These are phyloP conservation scores for Nannochloropsis gaditana DNA, from an alignment of 108 stramenopile species.

Conservation along the genomic window DNA sequence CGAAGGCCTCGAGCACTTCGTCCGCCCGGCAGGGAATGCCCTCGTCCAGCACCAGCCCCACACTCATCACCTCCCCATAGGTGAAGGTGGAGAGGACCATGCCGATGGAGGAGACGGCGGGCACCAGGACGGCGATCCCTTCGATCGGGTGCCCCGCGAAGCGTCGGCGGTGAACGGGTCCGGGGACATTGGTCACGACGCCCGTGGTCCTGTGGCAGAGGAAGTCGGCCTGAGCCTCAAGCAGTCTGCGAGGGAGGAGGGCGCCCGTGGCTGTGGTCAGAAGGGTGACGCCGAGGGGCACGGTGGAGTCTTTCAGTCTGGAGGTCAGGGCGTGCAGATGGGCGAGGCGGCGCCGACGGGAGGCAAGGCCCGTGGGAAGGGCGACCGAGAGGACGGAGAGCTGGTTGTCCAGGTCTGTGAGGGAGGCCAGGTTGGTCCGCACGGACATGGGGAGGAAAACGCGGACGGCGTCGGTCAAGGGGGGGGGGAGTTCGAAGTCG, in stretches of 20 bases:
- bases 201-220: neutral
- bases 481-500: too few species aligned
- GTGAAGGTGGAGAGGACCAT: slow-evolving; percentile 17
- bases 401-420: neutral
- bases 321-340: neutral
- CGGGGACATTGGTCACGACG: neutral
- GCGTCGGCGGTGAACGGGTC: neutral
- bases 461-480: neutral
- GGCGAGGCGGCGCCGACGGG: slow-evolving; percentile 2
- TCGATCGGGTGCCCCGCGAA: neutral
- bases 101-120: neutral
- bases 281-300: neutral
- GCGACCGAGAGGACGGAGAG: neutral
- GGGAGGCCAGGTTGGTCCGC: neutral
- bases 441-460: slow-evolving; percentile 9
- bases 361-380: neutral
- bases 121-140: neutral
- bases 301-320: neutral
- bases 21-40: neutral
- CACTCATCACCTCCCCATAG: neutral
- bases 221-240: neutral
- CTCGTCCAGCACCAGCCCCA: neutral
- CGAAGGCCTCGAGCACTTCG: neutral
- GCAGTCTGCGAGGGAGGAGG: neutral
- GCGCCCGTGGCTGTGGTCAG: neutral